These are phyloP conservation scores for Gentiana macrophylla DNA, from an alignment of 257 asterid genomes.

Conservation along the genomic window DNA sequence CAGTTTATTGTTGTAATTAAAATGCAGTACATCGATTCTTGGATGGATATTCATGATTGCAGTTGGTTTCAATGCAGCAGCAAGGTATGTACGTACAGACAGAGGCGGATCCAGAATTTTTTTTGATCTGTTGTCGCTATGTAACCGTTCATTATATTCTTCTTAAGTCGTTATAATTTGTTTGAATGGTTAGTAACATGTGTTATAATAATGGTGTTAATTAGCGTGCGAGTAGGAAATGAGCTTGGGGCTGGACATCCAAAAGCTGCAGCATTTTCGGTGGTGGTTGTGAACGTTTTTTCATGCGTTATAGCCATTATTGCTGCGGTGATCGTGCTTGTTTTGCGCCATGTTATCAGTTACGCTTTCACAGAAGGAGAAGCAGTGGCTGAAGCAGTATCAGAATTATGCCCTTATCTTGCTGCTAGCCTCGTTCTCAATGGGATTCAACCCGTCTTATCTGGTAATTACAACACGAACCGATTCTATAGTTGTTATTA, in stretches of 20 bases:
- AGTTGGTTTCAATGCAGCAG: slow-evolving; percentile 71
- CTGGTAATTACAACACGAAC: slow-evolving; percentile 11
- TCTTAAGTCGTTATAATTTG: background rate
- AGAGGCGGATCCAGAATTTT: too few species aligned
- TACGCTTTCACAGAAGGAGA: slow-evolving; percentile 33
- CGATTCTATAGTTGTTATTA: too few species aligned
- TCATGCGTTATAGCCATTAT: slow-evolving; percentile 24
- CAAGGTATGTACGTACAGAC: slow-evolving; percentile 27
- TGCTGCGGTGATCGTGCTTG: slow-evolving; percentile 16
- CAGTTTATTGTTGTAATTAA: background rate
- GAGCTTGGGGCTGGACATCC: slow-evolving; percentile 77
- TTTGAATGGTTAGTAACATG: too few species aligned
- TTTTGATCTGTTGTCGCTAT: background rate
- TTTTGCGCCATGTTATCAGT: slow-evolving; percentile 40
- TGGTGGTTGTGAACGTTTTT: slow-evolving; percentile 31
- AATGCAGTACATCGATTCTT: slow-evolving; percentile 39
- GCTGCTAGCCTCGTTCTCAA: slow-evolving; percentile 19
- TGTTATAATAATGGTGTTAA: too few species aligned
- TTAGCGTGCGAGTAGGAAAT: slow-evolving; percentile 58
- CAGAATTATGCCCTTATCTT: slow-evolving; percentile 22
- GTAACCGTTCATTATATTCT: background rate
- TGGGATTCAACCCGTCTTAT: slow-evolving; percentile 24
- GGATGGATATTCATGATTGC: slow-evolving; percentile 66
- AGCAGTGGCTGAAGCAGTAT: slow-evolving; percentile 21
- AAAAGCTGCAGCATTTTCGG: slow-evolving; percentile 59